Conservation (phyloP, 495 filamentous ascomycete species). For the Penicillium atrosanguineum region DNA sequence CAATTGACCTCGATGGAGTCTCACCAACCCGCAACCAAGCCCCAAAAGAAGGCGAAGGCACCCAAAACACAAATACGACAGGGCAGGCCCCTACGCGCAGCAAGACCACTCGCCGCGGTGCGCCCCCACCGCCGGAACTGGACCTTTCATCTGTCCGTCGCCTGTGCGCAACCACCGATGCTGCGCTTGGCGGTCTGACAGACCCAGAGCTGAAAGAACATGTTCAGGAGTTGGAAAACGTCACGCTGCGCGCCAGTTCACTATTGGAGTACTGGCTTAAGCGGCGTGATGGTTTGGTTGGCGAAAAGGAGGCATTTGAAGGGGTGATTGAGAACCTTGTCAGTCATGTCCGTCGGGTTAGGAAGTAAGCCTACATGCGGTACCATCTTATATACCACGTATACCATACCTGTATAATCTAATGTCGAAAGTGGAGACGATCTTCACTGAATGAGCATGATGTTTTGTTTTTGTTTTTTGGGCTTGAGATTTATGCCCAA, state of each 20-base stretch:
- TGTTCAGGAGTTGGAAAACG: conserved; percentile 64
- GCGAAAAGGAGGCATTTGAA: conserved; percentile 94
- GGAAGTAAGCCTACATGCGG: conserved; percentile 50
- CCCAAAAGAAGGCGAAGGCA: conserved; percentile 50
- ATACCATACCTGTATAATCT: conserved; percentile 23
- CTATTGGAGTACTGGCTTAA: conserved; percentile 89
- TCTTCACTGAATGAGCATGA: conserved; percentile 11
- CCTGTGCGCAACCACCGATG: conserved; percentile 78
- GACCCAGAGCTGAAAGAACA: conserved; percentile 72
- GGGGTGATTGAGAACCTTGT: conserved; percentile 98
- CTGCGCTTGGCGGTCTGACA: conserved; percentile 72
- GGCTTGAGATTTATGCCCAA: not conserved
- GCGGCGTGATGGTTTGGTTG: conserved; percentile 75
- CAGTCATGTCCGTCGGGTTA: conserved; percentile 84
- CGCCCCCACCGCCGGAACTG: conserved; percentile 67
- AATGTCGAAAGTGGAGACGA: conserved; percentile 15
- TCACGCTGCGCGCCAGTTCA: conserved; percentile 65
- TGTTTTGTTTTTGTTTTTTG: not conserved
- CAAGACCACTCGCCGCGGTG: conserved; percentile 46
- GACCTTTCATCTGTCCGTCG: conserved; percentile 77
- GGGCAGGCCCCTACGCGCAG: conserved; percentile 41
- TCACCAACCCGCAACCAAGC: conserved; percentile 40
- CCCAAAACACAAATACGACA: conserved; percentile 39
- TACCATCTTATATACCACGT: conserved; percentile 4
- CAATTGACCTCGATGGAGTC: conserved; percentile 57